Percentiles rank a stretch among this genome's conserved stretches.
Evolutionary conservation across 495 filamentous ascomycete genomes (phyloP).

Genomic region (Penicillium atrosanguineum): DNA sequence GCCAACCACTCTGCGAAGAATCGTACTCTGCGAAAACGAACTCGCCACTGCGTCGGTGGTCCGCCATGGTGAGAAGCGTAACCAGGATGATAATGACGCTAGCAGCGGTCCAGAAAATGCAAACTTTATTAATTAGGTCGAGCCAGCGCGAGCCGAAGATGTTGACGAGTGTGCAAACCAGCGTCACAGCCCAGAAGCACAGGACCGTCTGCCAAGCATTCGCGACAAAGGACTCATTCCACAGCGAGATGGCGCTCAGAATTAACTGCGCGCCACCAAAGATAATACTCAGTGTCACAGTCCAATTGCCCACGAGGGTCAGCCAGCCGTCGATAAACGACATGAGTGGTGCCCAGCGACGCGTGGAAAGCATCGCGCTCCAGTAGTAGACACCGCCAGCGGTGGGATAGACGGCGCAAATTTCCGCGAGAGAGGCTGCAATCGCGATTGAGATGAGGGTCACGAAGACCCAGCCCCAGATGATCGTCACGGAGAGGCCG

Average conservation of each 20-base stretch:
- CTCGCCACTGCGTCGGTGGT: constrained; percentile 46
- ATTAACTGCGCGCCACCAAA: constrained; percentile 58
- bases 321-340: constrained; percentile 75
- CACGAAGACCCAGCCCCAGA: constrained; percentile 70
- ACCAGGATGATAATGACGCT: constrained; percentile 62
- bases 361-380: constrained; percentile 61
- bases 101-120: constrained; percentile 62
- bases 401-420: constrained; percentile 71
- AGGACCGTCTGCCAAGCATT: constrained; percentile 62
- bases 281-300: constrained; percentile 48
- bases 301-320: constrained; percentile 70
- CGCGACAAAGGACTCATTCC: constrained; percentile 59
- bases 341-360: constrained; percentile 59
- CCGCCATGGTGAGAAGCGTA: constrained; percentile 56
- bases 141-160: constrained; percentile 56
- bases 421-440: constrained; percentile 73
- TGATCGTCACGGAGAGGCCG: constrained; percentile 62
- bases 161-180: constrained; percentile 56
- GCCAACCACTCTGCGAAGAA: constrained; percentile 56
- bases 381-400: constrained; percentile 71
- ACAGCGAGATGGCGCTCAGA: constrained; percentile 58
- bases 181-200: constrained; percentile 64
- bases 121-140: constrained; percentile 65
- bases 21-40: constrained; percentile 66
- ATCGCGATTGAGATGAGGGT: constrained; percentile 69